Percentiles rank a stretch among this genome's conserved stretches.
These are phyloP conservation scores for Acanthamoeba triangularis DNA, from an alignment of 208 protist species.

Conservation along the genomic window DNA sequence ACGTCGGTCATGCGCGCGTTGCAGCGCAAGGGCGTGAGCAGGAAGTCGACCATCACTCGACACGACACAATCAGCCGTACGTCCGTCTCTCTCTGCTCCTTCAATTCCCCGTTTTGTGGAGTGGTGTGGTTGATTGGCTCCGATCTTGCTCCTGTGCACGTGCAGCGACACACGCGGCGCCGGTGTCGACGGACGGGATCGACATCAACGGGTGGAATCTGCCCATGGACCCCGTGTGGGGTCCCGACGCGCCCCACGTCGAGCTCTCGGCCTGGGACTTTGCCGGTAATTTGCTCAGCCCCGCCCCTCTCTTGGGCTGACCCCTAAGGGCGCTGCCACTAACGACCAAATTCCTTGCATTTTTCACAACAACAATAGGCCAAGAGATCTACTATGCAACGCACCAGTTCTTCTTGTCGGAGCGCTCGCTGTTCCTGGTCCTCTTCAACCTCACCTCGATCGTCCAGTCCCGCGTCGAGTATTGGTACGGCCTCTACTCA, in stretches of 20 bases:
- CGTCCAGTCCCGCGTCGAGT: constrained; percentile 49
- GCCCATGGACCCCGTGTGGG: background rate
- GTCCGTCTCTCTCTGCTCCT: background rate
- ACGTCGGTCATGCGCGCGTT: constrained; percentile 9
- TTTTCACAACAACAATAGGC: background rate
- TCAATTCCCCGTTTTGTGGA: background rate
- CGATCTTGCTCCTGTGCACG: background rate
- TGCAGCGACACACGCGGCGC: constrained; percentile 11
- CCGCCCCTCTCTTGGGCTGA: background rate
- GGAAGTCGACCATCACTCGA: no score
- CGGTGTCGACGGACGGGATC: constrained; percentile 58
- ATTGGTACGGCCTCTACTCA: background rate
- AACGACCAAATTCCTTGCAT: background rate
- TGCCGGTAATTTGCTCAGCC: background rate
- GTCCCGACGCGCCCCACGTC: background rate
- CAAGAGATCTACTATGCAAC: constrained; percentile 65
- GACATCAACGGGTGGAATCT: constrained; percentile 18
- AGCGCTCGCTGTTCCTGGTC: constrained; percentile 43
- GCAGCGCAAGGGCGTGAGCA: background rate
- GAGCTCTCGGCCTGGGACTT: constrained; percentile 29
- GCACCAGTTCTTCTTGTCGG: constrained; percentile 50
- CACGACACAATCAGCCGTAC: background rate
- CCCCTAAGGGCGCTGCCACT: background rate
- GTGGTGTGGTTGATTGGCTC: no score
- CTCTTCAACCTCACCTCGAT: constrained; percentile 18